Conservation (phyloP, 2,329 filamentous ascomycete species). For the Pseudonectria foliicola region DNA sequence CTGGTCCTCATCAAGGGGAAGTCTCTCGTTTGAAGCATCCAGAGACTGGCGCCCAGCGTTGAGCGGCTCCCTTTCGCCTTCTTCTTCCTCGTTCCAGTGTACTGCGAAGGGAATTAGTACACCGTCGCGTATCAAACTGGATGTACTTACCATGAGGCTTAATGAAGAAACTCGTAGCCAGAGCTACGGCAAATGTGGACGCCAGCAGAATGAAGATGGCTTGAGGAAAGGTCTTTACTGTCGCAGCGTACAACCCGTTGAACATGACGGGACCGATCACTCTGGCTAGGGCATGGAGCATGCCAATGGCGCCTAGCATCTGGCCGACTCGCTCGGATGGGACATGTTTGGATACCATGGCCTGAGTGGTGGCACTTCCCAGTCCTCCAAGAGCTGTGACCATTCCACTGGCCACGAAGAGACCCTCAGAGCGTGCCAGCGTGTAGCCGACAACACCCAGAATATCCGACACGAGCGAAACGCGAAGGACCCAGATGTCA, state of each 20-base stretch:
- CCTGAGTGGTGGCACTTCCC: slow-evolving; percentile 76
- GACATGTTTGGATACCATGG: slow-evolving; percentile 83
- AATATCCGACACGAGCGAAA: slow-evolving; percentile 69
- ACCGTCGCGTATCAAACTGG: too few relatives aligned
- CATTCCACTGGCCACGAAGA: slow-evolving; percentile 67
- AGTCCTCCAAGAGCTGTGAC: slow-evolving; percentile 75
- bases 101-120: slow-evolving; percentile 20
- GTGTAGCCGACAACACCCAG: slow-evolving; percentile 71
- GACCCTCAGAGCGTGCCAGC: slow-evolving; percentile 49
- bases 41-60: slow-evolving; percentile 9
- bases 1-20: slow-evolving; percentile 22
- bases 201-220: slow-evolving; percentile 74
- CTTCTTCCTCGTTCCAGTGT: slow-evolving; percentile 24
- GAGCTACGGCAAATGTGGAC: slow-evolving; percentile 57
- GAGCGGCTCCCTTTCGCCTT: slow-evolving; percentile 20
- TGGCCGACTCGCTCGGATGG: slow-evolving; percentile 75
- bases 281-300: slow-evolving; percentile 75
- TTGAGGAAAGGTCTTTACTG: slow-evolving; percentile 71
- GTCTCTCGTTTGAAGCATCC: slow-evolving; percentile 6
- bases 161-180: slow-evolving; percentile 63
- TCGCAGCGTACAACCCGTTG: slow-evolving; percentile 77
- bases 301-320: slow-evolving; percentile 78
- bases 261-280: slow-evolving; percentile 76
- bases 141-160: slow-evolving; percentile 61
- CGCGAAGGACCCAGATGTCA: slow-evolving; percentile 70